These are phyloP conservation scores for Volvox reticuliferus DNA, from an alignment of 139 green algal genomes.

Conservation along the genomic window DNA sequence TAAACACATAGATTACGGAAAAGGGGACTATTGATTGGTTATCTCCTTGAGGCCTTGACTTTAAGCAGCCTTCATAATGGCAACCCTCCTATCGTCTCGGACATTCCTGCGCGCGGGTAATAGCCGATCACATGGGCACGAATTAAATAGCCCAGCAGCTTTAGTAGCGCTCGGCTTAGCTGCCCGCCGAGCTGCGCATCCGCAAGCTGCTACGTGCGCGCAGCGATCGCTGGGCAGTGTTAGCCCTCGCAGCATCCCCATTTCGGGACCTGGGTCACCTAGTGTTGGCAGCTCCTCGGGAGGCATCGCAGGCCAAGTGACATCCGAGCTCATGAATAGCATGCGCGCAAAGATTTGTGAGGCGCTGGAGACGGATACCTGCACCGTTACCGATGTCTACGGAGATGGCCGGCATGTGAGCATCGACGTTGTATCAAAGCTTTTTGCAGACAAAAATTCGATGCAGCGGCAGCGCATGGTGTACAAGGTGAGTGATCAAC, in stretches of 20 bases:
- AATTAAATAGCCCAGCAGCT: background rate
- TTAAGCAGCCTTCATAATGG: background rate
- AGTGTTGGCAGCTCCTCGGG: background rate
- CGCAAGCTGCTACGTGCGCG: background rate
- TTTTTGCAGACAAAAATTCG: constrained; percentile 84
- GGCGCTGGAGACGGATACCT: constrained; percentile 67
- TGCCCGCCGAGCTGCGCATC: background rate
- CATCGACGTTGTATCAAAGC: constrained; percentile 79
- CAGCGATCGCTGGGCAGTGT: background rate
- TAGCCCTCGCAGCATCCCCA: constrained; percentile 28
- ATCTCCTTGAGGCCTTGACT: no score
- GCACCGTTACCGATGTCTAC: constrained; percentile 73
- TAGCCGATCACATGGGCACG: background rate
- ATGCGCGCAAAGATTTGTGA: constrained; percentile 70
- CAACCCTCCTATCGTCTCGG: constrained; percentile 1
- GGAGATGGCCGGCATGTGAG: constrained; percentile 87
- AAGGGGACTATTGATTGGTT: no score
- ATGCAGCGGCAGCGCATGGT: constrained; percentile 88
- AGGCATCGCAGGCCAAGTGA: constrained; percentile 62
- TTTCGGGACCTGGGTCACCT: constrained; percentile 25
- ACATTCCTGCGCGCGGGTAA: background rate
- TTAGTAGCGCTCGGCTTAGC: background rate
- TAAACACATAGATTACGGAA: no score
- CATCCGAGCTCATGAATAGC: constrained; percentile 60
- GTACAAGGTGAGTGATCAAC: constrained; percentile 78